These are phyloP conservation scores for Sanguinoderma infundibulare DNA, from an alignment of 1,284 basidiomycete genomes.

Conservation along the genomic window DNA sequence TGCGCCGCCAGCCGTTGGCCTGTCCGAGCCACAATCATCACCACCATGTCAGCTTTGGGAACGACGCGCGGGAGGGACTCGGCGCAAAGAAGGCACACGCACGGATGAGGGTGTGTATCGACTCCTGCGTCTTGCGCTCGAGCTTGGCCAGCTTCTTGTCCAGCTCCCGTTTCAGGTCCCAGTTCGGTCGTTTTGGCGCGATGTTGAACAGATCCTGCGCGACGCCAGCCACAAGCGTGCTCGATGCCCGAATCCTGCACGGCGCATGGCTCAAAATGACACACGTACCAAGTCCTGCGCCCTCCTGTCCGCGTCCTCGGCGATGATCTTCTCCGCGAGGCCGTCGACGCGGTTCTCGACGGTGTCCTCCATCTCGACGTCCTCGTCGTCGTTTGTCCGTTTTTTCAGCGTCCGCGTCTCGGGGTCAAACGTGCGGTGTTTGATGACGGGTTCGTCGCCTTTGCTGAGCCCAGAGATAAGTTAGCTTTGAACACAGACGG, in stretches of 20 bases:
- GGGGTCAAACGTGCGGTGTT: constrained; percentile 87
- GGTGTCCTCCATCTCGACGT: constrained; percentile 76
- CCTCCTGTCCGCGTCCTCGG: constrained; percentile 83
- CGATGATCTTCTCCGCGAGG: constrained; percentile 82
- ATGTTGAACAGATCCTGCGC: constrained; percentile 93
- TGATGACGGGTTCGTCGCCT: constrained; percentile 60
- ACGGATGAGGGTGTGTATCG: constrained; percentile 94
- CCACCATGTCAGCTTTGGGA: constrained; percentile 27
- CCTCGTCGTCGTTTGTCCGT: constrained; percentile 53
- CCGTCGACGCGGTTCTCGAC: constrained; percentile 88
- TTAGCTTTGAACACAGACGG: constrained; percentile 1
- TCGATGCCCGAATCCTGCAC: background rate
- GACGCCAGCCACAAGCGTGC: background rate
- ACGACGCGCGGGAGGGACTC: background rate
- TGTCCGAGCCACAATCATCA: constrained; percentile 34
- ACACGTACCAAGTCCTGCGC: constrained; percentile 84
- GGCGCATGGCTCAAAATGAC: background rate
- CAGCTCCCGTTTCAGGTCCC: constrained; percentile 96
- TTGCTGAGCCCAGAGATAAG: constrained; percentile 17
- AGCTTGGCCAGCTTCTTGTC: constrained; percentile 88
- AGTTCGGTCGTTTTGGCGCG: constrained; percentile 94
- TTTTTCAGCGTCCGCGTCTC: constrained; percentile 79
- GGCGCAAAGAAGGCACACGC: too few relatives aligned
- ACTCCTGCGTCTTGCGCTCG: constrained; percentile 90
- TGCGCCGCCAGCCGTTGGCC: constrained; percentile 79